Base-by-base conservation (phyloP, 2,329 filamentous ascomycete genomes). In the Penicillium sclerotiorum region DNA sequence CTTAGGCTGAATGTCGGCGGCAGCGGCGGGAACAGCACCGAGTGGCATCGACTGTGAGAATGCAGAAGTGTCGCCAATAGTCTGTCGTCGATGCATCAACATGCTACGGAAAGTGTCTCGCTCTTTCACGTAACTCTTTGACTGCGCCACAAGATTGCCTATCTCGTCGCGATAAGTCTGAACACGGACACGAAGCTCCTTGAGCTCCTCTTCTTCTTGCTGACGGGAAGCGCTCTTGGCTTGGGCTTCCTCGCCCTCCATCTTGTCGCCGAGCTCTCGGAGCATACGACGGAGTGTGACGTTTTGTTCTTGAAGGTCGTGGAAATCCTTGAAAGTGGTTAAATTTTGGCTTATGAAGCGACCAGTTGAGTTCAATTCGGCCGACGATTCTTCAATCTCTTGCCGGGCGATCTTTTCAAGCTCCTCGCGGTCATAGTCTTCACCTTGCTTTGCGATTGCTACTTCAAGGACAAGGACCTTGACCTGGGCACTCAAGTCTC, bases 21-120 rank as follows among this genome's bases (percentile, higher is more conserved):
- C 75, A 17, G 73, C 77, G 12, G 66, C 69, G n/a, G 77, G 77
- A 17, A 70, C 67, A 30, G 73, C 72, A 42, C 75, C 75, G 32
- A 82, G 80, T 51, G 86, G 83, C 25, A 88, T 73, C 15, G 88
- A 89, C 60, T 86, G 84, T 1, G 87, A 89, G 64, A 95, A 86
- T 42, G 85, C 78, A 1, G 86, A 86, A 13, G 82, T 80, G 35
- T 67, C 82, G 66, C 65, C 81, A 64, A 65, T 78, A 68, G 73
- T 85, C 71, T 84, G 81, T 15, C 84, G 83, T 50, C 85, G 81
- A 55, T 94, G 89, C 59, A 93, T 89, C 23, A 96, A 82, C 77
- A 97, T 92, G 45, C 92, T 90, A 18, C 93, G 86, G 85, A 96
- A 97, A 84, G 96, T 96, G 67, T 99, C 93, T 55, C 94, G 87